These are phyloP conservation scores for Amanita exitialis DNA, from an alignment of 768 basidiomycete species.

Conservation along the genomic window DNA sequence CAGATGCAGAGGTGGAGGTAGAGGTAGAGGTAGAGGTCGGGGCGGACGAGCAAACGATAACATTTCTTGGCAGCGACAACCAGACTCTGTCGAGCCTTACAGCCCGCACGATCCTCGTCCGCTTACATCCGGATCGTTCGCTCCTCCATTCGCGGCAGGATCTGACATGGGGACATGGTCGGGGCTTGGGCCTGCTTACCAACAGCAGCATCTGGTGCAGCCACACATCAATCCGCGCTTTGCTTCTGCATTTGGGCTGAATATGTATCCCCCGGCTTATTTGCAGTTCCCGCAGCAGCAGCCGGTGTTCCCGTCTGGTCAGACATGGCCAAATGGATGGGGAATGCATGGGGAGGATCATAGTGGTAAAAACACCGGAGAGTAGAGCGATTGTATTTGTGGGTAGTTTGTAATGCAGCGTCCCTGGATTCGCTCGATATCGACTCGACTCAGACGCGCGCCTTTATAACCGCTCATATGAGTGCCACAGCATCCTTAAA, in stretches of 20 bases:
- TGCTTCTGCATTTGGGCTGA: constrained; percentile 52
- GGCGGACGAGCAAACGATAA: constrained; percentile 22
- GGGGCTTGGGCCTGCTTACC: constrained; percentile 10
- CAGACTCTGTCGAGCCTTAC: constrained; percentile 2
- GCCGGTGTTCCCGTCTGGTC: not conserved
- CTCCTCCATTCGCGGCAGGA: not conserved
- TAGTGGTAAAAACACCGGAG: not conserved
- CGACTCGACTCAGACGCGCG: not conserved
- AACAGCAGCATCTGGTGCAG: constrained; percentile 33
- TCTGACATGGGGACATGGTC: constrained; percentile 3
- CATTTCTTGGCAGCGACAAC: not conserved
- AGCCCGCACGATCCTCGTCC: constrained; percentile 3
- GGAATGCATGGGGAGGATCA: constrained; percentile 17
- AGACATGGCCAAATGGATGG: constrained; percentile 29
- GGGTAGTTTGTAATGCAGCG: too few species aligned
- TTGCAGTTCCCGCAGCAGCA: constrained; percentile 6
- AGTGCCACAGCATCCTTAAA: constrained; percentile 25
- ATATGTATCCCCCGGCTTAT: constrained; percentile 20
- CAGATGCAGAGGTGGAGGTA: constrained; percentile 16
- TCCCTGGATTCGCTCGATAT: too few species aligned
- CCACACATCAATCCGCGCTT: constrained; percentile 83
- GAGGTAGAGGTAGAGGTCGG: constrained; percentile 24
- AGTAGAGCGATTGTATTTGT: too few species aligned
- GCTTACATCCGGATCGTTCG: constrained; percentile 3
- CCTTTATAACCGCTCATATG: constrained; percentile 18